Percentiles rank a stretch among this genome's conserved stretches.
Conservation (phyloP, 345 rosid genomes). For the Populus tremula region DNA sequence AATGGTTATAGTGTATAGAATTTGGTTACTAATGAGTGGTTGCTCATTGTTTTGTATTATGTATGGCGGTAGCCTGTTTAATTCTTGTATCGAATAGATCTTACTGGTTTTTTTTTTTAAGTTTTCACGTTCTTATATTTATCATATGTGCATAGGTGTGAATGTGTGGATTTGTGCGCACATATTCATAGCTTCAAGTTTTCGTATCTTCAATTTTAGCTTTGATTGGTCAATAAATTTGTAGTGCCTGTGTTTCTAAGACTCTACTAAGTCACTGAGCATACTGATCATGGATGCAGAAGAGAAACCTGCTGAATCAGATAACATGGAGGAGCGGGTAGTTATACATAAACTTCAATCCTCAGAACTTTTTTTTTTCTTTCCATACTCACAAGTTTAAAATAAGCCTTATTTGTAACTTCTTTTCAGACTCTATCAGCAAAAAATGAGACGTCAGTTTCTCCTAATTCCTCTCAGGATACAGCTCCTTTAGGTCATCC, state of each 20-base stretch:
- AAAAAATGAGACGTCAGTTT: slow-evolving; percentile 51
- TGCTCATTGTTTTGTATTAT: background rate
- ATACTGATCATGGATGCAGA: slow-evolving; percentile 68
- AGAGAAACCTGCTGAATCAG: slow-evolving; percentile 66
- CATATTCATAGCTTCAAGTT: slow-evolving; percentile 42
- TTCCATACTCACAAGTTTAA: slow-evolving; percentile 15
- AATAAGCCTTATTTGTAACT: slow-evolving; percentile 18
- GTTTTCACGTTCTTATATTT: slow-evolving; percentile 27
- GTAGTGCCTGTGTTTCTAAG: slow-evolving; percentile 49
- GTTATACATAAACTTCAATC: slow-evolving; percentile 26
- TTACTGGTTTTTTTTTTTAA: background rate
- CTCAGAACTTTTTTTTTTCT: slow-evolving; percentile 11
- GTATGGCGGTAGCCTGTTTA: background rate
- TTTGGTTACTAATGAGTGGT: background rate
- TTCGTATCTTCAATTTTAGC: slow-evolving; percentile 43
- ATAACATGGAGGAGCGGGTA: slow-evolving; percentile 79
- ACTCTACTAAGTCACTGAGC: slow-evolving; percentile 60
- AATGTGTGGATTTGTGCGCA: slow-evolving; percentile 37
- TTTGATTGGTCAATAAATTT: slow-evolving; percentile 46
- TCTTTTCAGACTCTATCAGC: slow-evolving; percentile 43
- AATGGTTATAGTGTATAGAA: background rate
- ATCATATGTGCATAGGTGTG: slow-evolving; percentile 40
- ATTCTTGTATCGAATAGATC: background rate
- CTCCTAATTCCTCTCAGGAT: slow-evolving; percentile 62
- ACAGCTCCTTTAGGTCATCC: slow-evolving; percentile 49